A percentile compares a stretch with the other conserved stretches of the same genome.
phyloP scores from a whole-genome alignment of 73 alveolate species.

The Blepharisma japonicum region DNA sequence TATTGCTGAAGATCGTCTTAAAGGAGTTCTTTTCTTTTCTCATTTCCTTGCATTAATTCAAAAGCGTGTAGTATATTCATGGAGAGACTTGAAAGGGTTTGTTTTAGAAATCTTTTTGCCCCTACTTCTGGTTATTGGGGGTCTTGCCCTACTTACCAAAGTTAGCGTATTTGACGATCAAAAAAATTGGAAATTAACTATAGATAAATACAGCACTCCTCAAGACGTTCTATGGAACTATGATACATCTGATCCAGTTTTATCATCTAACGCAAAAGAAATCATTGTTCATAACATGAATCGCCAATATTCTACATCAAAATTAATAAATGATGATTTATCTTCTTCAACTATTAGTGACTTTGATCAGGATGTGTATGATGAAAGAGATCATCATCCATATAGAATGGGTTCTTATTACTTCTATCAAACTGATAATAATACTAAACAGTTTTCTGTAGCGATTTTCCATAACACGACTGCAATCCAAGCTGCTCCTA shows the following conservation, averaged over 20 bases:
- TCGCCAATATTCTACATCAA: neutral
- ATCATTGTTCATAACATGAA: neutral
- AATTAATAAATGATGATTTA: neutral
- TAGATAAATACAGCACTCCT: neutral
- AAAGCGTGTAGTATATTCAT: slow-evolving; percentile 67
- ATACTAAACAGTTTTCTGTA: neutral
- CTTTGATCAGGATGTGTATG: slow-evolving; percentile 42
- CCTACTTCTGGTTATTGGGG: neutral
- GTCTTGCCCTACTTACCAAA: neutral
- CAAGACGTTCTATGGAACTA: neutral
- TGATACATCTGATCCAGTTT: neutral
- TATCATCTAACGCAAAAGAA: neutral
- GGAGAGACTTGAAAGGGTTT: slow-evolving; percentile 51
- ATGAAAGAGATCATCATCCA: slow-evolving; percentile 31
- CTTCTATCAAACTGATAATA: slow-evolving; percentile 24
- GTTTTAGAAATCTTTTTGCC: slow-evolving; percentile 22
- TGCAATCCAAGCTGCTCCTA: slow-evolving; percentile 14
- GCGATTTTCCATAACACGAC: slow-evolving; percentile 34
- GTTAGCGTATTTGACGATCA: slow-evolving; percentile 7
- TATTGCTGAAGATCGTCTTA: slow-evolving; percentile 16
- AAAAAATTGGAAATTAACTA: neutral
- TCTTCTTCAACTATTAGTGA: neutral
- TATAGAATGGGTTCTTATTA: slow-evolving; percentile 52
- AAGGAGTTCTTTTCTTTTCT: neutral
- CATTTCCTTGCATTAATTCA: slow-evolving; percentile 70